A percentile compares a stretch with the other conserved stretches of the same genome.
Evolutionary conservation across 306 rosid species (phyloP).

Genomic region (Vigna trinervia): DNA sequence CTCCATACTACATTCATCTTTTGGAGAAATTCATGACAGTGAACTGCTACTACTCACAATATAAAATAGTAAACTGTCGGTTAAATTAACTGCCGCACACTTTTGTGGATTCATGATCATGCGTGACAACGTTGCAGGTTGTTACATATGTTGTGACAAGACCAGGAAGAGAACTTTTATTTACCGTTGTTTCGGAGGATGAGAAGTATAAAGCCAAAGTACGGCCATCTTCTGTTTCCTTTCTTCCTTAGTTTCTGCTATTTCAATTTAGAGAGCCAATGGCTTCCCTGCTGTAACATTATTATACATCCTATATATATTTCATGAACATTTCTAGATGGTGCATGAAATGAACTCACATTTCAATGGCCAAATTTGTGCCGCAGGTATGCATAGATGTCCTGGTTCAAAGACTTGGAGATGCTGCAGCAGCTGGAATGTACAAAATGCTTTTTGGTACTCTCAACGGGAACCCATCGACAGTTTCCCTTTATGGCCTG

Average conservation of each 20-base stretch:
- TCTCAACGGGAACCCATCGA: conserved; percentile 69
- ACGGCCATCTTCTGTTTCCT: conserved; percentile 36
- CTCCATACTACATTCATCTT: conserved; percentile 27
- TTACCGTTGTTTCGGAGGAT: conserved; percentile 94
- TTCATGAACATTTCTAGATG: conserved; percentile 17
- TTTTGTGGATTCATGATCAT: conserved; percentile 31
- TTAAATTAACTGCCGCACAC: conserved; percentile 11
- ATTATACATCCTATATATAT: conserved; percentile 17
- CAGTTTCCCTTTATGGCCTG: conserved; percentile 72
- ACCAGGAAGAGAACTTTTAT: conserved; percentile 94
- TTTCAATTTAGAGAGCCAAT: conserved; percentile 25
- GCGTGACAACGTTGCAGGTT: conserved; percentile 62
- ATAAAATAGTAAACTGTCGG: conserved; percentile 5
- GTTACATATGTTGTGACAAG: conserved; percentile 90
- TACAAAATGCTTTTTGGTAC: conserved; percentile 76
- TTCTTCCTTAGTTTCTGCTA: conserved; percentile 17
- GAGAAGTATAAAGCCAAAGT: conserved; percentile 98
- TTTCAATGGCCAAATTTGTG: neutral
- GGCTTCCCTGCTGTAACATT: conserved; percentile 22
- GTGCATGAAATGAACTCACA: neutral
- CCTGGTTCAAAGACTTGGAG: conserved; percentile 93
- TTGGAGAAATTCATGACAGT: conserved; percentile 26
- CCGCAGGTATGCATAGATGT: conserved; percentile 91
- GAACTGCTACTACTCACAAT: neutral
- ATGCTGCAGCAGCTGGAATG: conserved; percentile 96